Conservation (phyloP, 352 stramenopile genomes). For the Phytophthora lateralis region DNA sequence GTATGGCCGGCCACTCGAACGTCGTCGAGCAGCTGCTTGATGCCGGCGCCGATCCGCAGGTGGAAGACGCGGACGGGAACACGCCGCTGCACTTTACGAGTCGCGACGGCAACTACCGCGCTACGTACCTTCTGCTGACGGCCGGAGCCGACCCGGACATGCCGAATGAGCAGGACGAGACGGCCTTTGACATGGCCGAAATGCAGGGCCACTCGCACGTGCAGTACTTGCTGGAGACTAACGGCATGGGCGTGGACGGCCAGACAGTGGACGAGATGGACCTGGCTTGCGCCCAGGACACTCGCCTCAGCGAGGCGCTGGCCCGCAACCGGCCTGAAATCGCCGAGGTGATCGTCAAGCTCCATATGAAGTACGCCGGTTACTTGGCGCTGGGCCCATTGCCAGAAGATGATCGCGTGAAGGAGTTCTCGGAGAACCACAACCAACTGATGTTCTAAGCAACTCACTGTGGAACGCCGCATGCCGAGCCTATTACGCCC, state of each 20-base stretch:
- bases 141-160: slow-evolving; percentile 85
- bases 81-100: slow-evolving; percentile 83
- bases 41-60: slow-evolving; percentile 71
- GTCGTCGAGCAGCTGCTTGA: slow-evolving; percentile 79
- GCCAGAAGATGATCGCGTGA: slow-evolving; percentile 56
- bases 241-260: slow-evolving; percentile 60
- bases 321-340: slow-evolving; percentile 70
- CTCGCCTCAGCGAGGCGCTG: slow-evolving; percentile 64
- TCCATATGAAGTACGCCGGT: slow-evolving; percentile 76
- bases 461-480: slow-evolving; percentile 19
- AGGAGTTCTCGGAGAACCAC: slow-evolving; percentile 48
- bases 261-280: slow-evolving; percentile 67
- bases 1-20: slow-evolving; percentile 53
- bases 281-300: slow-evolving; percentile 64
- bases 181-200: slow-evolving; percentile 79
- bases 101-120: slow-evolving; percentile 74
- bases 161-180: slow-evolving; percentile 81
- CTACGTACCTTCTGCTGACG: slow-evolving; percentile 81
- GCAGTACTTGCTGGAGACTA: slow-evolving; percentile 81
- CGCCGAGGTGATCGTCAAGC: slow-evolving; percentile 75
- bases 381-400: slow-evolving; percentile 68
- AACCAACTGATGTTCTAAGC: slow-evolving; percentile 40
- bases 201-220: slow-evolving; percentile 70
- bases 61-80: slow-evolving; percentile 81
- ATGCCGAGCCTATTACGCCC: slow-evolving; percentile 12